Percentiles rank a stretch among this genome's conserved stretches.
These are phyloP conservation scores for Uronychia setigera DNA, from an alignment of 73 alveolate species.

Conservation along the genomic window DNA sequence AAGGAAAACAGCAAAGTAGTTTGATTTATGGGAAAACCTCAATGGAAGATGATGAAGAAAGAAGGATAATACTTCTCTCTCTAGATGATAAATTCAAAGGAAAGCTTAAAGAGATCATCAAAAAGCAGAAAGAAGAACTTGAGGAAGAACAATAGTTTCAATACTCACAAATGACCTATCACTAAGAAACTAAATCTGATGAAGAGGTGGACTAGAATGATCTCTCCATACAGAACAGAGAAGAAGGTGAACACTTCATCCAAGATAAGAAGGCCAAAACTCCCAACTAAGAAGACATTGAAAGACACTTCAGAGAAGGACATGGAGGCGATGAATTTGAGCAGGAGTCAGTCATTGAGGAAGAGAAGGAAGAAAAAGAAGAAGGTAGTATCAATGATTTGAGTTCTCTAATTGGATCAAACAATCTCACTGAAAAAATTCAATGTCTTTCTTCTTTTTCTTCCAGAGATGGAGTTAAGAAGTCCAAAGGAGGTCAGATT, in stretches of 20 bases:
- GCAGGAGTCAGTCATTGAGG: too few relatives aligned
- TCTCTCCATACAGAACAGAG: too few relatives aligned
- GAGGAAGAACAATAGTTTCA: not conserved
- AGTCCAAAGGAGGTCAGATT: not conserved
- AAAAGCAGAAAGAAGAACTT: not conserved
- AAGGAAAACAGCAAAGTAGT: not conserved
- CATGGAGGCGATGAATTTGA: not conserved
- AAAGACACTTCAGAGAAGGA: too few relatives aligned
- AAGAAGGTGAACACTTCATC: too few relatives aligned
- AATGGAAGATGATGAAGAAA: not conserved
- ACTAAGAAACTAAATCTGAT: too few relatives aligned
- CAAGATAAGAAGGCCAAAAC: too few relatives aligned
- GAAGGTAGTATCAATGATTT: too few relatives aligned
- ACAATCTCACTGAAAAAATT: not conserved
- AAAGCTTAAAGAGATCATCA: not conserved
- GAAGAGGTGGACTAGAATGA: too few relatives aligned
- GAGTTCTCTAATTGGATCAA: not conserved
- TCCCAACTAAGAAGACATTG: too few relatives aligned
- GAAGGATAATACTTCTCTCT: not conserved
- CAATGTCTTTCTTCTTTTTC: not conserved
- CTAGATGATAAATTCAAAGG: not conserved
- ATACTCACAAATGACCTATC: too few relatives aligned
- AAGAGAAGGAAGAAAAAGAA: too few relatives aligned
- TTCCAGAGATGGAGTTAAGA: not conserved
- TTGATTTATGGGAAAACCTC: not conserved